phyloP scores from a whole-genome alignment of 495 filamentous ascomycete species.

The Neurospora pannonica region DNA sequence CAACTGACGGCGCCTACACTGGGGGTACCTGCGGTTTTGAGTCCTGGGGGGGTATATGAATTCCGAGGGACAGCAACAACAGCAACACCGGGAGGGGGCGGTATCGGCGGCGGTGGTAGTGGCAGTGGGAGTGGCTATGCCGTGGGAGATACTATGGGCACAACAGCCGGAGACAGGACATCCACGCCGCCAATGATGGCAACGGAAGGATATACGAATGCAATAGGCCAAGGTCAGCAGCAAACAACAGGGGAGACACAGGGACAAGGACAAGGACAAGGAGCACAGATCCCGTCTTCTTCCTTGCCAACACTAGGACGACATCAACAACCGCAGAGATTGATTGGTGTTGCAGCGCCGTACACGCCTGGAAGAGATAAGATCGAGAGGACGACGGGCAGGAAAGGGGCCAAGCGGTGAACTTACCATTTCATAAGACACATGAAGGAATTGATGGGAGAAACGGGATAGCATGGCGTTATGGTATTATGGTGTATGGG shows the following conservation, averaged over 20 bases:
- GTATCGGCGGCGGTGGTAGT: background rate
- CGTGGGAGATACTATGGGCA: background rate
- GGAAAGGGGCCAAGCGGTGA: constrained; percentile 19
- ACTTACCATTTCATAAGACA: background rate
- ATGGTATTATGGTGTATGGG: background rate
- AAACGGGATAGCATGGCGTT: constrained; percentile 9
- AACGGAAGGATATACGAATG: background rate
- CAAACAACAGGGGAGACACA: background rate
- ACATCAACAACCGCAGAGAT: constrained; percentile 13
- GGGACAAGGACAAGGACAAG: background rate
- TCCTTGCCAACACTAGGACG: background rate
- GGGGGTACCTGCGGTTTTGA: constrained; percentile 39
- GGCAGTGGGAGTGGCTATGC: background rate
- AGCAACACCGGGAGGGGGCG: background rate
- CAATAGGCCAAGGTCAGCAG: background rate
- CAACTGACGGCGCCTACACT: constrained; percentile 54
- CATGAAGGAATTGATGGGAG: constrained; percentile 1
- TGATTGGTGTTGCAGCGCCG: constrained; percentile 56
- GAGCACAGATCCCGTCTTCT: background rate
- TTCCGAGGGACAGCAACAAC: constrained; percentile 23
- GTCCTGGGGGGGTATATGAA: constrained; percentile 29
- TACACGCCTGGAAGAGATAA: constrained; percentile 64
- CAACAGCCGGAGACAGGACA: background rate
- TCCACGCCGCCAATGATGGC: background rate
- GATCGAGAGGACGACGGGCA: constrained; percentile 43